Base-by-base conservation (phyloP, 148 eudicot species). In the Beta vulgaris region DNA sequence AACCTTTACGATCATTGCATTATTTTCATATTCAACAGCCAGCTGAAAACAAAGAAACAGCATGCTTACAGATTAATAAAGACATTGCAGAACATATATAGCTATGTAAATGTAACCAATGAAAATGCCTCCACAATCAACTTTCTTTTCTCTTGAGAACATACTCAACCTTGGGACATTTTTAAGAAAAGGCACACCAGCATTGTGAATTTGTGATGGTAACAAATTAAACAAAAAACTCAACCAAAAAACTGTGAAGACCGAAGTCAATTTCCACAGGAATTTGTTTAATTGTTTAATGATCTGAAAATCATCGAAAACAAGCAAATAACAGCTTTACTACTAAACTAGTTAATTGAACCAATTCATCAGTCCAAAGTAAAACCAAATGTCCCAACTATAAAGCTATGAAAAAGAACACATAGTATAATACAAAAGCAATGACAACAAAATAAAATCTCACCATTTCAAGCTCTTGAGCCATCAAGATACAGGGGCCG, bases 391-490 rank as follows among this genome's bases (percentile, higher is more conserved):
- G n/a, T n/a, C n/a, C n/a, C n/a, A n/a, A n/a, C n/a, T n/a, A n/a
- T n/a, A n/a, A n/a, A n/a, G n/a, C n/a, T n/a, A n/a, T 3, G 21
- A 48, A 48, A 15, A 48, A 14, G 53, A 48, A 11, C 19, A n/a
- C n/a, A n/a, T n/a, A n/a, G n/a, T n/a, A n/a, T n/a, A n/a, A n/a
- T n/a, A 23, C 4, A 39, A 42, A 40, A 10, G 10, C 25, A 72
- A 72, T n/a, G 18, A 7, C 4, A 9, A 71, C 7, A 37, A 34
- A 64, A 25, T 34, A 31, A 65, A n/a, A 65, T 31, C 21, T 74
- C 63, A 93, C 98, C 97, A 87, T 88, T 90, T 93, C 98, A 73
- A 93, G 95, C 85, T 91, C 91, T 82, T 93, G 98, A 82, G 98
- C 98, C 97, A 93, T 93, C 84, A 93, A 80, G 51, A 91, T 87